Conservation (phyloP, 208 protist genomes). For the Leishmania amazonensis region DNA sequence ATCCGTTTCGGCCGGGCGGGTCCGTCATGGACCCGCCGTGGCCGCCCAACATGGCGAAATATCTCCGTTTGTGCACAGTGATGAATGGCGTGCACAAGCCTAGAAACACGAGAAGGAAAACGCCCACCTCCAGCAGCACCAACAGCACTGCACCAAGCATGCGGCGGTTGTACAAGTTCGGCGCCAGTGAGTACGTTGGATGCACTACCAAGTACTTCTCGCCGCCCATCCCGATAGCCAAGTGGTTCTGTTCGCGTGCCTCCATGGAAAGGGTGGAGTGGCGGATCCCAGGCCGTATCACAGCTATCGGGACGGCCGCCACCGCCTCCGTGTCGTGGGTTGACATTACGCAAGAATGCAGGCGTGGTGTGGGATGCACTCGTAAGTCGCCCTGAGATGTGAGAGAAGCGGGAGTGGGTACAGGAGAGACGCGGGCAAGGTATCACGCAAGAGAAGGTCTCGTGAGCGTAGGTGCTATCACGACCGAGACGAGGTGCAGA, state of each 20-base stretch:
- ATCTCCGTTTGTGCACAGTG: neutral
- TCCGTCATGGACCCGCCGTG: neutral
- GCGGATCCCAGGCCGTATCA: neutral
- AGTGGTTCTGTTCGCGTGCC: neutral
- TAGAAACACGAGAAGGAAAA: neutral
- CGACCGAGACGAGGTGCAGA: neutral
- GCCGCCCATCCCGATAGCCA: neutral
- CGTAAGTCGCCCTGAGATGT: neutral
- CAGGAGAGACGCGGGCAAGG: neutral
- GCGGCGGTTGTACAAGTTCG: neutral
- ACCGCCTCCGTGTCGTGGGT: neutral
- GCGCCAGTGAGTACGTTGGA: conserved; percentile 5
- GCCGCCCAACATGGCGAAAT: conserved; percentile 1
- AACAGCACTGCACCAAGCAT: neutral
- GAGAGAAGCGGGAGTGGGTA: neutral
- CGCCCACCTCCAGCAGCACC: neutral
- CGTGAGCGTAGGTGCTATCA: neutral
- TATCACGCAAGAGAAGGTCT: neutral
- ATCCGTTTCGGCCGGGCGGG: neutral
- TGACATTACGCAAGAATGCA: neutral
- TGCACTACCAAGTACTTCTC: conserved; percentile 8
- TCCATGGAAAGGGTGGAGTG: neutral
- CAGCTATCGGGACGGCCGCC: neutral
- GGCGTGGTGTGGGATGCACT: neutral
- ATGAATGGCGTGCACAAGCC: conserved; percentile 3